These are phyloP conservation scores for Verticillium isaacii DNA, from an alignment of 2,329 filamentous ascomycete species.

Conservation along the genomic window DNA sequence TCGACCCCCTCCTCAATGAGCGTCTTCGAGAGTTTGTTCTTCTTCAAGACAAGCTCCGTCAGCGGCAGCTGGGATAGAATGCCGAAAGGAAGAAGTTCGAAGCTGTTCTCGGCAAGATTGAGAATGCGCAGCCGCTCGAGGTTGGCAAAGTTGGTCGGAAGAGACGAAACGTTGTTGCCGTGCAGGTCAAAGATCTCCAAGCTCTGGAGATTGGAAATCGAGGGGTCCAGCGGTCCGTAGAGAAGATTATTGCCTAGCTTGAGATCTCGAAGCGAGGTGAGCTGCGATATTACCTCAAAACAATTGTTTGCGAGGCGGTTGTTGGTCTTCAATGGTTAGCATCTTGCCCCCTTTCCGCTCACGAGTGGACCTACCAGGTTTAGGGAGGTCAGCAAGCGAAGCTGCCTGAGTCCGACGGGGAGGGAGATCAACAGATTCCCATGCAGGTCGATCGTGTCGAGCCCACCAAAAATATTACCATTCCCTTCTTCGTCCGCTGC, in stretches of 20 bases:
- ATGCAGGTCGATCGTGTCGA: conserved; percentile 81
- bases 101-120: conserved; percentile 74
- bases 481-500: conserved; percentile 61
- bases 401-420: conserved; percentile 69
- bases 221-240: conserved; percentile 59
- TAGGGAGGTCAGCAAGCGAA: conserved; percentile 71
- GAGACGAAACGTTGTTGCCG: conserved; percentile 67
- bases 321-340: conserved; percentile 53
- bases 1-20: conserved; percentile 62
- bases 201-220: conserved; percentile 58
- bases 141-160: conserved; percentile 64
- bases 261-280: conserved; percentile 69
- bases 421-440: conserved; percentile 71
- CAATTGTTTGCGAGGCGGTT: conserved; percentile 73
- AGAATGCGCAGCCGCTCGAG: conserved; percentile 68
- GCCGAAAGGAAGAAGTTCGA: conserved; percentile 68
- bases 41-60: conserved; percentile 67
- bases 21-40: conserved; percentile 71
- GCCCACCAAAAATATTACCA: conserved; percentile 73
- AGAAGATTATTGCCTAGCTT: conserved; percentile 76
- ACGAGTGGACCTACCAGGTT: conserved; percentile 62
- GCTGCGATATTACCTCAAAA: conserved; percentile 69
- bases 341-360: too few relatives aligned
- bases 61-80: conserved; percentile 63
- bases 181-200: conserved; percentile 81